These are phyloP conservation scores for Thielaviopsis populi DNA, from an alignment of 2,329 filamentous ascomycete genomes.

Conservation along the genomic window DNA sequence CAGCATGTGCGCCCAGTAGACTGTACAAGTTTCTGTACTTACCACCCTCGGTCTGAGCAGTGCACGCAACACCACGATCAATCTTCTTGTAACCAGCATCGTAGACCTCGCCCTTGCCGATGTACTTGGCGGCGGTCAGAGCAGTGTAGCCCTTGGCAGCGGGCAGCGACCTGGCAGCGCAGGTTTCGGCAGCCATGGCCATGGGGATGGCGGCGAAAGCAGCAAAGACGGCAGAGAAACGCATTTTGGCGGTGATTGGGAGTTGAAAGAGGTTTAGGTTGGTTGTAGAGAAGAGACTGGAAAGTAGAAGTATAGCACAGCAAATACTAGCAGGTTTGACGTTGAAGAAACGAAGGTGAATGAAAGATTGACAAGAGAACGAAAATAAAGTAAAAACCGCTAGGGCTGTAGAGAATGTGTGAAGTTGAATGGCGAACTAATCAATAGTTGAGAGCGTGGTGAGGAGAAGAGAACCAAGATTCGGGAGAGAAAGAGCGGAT, in stretches of 20 bases:
- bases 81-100: slow-evolving; percentile 22
- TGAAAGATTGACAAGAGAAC: slow-evolving; percentile 1
- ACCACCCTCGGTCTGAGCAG: slow-evolving; percentile 21
- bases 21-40: slow-evolving; percentile 8
- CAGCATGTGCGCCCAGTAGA: no score
- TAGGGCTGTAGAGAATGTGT: slow-evolving; percentile 2
- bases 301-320: not conserved
- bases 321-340: not conserved
- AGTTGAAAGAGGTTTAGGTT: not conserved
- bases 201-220: not conserved
- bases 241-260: not conserved
- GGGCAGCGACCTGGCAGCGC: slow-evolving; percentile 17
- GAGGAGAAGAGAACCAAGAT: not conserved
- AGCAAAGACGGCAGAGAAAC: slow-evolving; percentile 5
- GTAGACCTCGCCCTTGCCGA: slow-evolving; percentile 19
- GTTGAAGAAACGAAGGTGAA: slow-evolving; percentile 1
- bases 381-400: slow-evolving; percentile 5
- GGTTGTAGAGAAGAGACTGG: not conserved
- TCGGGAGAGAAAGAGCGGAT: not conserved
- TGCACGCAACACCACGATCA: slow-evolving; percentile 22
- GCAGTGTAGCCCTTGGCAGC: slow-evolving; percentile 5
- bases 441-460: not conserved
- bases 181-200: not conserved
- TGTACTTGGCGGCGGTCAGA: not conserved
- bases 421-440: slow-evolving; percentile 2